Conservation (phyloP, 2,329 filamentous ascomycete species). For the Penicillium sp. region DNA sequence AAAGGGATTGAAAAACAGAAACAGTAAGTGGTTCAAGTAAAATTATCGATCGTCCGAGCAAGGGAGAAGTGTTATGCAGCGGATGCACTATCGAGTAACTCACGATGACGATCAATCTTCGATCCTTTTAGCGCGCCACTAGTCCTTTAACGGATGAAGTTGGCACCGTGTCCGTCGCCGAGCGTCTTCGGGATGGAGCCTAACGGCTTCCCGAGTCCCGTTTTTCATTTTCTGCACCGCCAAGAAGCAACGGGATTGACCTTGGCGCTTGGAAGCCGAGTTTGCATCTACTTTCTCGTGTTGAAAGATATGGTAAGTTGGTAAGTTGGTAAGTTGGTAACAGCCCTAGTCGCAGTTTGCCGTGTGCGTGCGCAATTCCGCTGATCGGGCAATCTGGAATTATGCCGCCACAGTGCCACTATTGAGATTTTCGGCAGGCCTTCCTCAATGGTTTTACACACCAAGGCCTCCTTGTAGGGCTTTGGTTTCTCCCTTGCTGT, state of each 20-base stretch:
- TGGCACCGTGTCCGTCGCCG: not conserved
- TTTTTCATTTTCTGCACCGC: not conserved
- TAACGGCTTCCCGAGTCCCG: constrained; percentile 9
- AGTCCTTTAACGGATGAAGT: not conserved
- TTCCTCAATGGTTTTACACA: not conserved
- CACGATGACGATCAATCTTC: not conserved
- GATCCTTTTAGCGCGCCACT: constrained; percentile 2
- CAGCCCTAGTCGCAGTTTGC: not conserved
- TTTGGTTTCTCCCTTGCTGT: not conserved
- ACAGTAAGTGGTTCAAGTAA: not conserved
- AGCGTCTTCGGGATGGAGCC: constrained; percentile 4
- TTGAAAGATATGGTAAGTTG: not conserved
- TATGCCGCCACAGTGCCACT: not conserved
- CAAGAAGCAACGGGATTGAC: constrained; percentile 1
- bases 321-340: not conserved
- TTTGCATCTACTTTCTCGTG: not conserved
- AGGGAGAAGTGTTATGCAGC: constrained; percentile 5
- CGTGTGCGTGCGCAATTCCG: constrained; percentile 2
- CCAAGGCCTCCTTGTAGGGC: not conserved
- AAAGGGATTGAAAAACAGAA: not conserved
- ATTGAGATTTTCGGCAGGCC: not conserved
- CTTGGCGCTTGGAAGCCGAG: constrained; percentile 2
- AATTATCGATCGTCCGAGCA: not conserved
- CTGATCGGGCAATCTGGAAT: not conserved
- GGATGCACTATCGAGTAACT: constrained; percentile 2